Evolutionary conservation across 1,284 basidiomycete species (phyloP).

Genomic region (Microbotryum silenes-acaulis): DNA sequence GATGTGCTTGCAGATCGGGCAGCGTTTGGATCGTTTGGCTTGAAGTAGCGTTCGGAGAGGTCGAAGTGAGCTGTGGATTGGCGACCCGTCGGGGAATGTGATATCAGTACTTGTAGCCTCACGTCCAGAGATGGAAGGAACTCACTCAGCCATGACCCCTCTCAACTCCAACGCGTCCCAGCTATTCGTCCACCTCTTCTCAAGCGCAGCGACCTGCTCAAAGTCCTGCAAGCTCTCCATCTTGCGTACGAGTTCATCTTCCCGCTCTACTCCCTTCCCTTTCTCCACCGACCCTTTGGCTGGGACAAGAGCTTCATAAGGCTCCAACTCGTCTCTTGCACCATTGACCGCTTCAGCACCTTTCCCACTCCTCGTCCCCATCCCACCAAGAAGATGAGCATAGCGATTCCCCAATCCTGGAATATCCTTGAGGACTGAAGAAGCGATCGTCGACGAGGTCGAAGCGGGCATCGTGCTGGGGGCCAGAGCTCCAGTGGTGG

Average conservation of each 20-base stretch:
- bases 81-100: not conserved
- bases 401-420: slow-evolving; percentile 15
- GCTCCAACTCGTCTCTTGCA: slow-evolving; percentile 28
- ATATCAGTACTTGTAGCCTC: not conserved
- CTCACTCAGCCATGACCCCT: not conserved
- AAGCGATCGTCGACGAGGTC: slow-evolving; percentile 41
- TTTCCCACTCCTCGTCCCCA: no score
- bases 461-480: slow-evolving; percentile 5
- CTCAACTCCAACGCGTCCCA: slow-evolving; percentile 49
- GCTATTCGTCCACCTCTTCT: slow-evolving; percentile 71
- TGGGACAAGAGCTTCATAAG: slow-evolving; percentile 14
- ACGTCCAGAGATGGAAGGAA: not conserved
- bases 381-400: slow-evolving; percentile 8
- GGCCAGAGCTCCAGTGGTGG: not conserved
- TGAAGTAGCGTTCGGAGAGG: slow-evolving; percentile 83
- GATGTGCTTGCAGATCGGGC: slow-evolving; percentile 87
- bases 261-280: slow-evolving; percentile 51
- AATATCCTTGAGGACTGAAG: slow-evolving; percentile 48
- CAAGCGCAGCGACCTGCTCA: slow-evolving; percentile 60
- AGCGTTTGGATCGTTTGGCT: slow-evolving; percentile 90
- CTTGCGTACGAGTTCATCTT: slow-evolving; percentile 61
- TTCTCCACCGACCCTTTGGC: slow-evolving; percentile 5
- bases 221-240: slow-evolving; percentile 55
- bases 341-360: not conserved
- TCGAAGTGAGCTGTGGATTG: slow-evolving; percentile 58